These are phyloP conservation scores for Calocybe gambosa DNA, from an alignment of 1,284 basidiomycete species.

Conservation along the genomic window DNA sequence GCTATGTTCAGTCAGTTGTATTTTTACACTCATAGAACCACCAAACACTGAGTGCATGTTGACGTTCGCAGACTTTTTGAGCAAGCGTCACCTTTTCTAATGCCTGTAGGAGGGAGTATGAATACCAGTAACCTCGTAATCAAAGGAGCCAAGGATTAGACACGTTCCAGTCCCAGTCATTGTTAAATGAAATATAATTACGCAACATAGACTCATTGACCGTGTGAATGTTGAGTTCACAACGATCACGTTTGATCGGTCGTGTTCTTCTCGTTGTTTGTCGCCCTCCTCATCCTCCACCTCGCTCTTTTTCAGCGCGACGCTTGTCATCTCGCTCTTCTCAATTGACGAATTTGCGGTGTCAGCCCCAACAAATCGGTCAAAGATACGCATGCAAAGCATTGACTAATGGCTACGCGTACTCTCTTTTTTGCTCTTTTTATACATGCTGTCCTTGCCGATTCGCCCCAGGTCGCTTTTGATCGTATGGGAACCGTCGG, in stretches of 20 bases:
- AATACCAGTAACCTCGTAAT: slow-evolving; percentile 39
- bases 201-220: background rate
- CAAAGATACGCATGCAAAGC: slow-evolving; percentile 17
- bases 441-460: slow-evolving; percentile 40
- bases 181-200: background rate
- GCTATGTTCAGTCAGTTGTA: slow-evolving; percentile 61
- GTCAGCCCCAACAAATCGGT: slow-evolving; percentile 14
- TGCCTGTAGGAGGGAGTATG: slow-evolving; percentile 41
- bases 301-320: slow-evolving; percentile 5
- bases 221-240: slow-evolving; percentile 17
- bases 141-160: slow-evolving; percentile 32
- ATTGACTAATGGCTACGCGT: slow-evolving; percentile 14
- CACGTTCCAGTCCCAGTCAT: background rate
- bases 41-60: background rate
- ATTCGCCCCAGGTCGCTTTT: slow-evolving; percentile 81
- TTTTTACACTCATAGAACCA: background rate
- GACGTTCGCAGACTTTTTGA: slow-evolving; percentile 34
- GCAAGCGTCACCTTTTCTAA: slow-evolving; percentile 43
- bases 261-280: slow-evolving; percentile 9
- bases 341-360: slow-evolving; percentile 9
- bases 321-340: slow-evolving; percentile 8
- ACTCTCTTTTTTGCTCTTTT: slow-evolving; percentile 25
- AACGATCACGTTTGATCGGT: slow-evolving; percentile 11
- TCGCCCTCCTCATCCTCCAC: slow-evolving; percentile 3
- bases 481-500: slow-evolving; percentile 87